Evolutionary conservation across 1,284 basidiomycete species (phyloP).

Genomic region (Amylostereum chailletii): DNA sequence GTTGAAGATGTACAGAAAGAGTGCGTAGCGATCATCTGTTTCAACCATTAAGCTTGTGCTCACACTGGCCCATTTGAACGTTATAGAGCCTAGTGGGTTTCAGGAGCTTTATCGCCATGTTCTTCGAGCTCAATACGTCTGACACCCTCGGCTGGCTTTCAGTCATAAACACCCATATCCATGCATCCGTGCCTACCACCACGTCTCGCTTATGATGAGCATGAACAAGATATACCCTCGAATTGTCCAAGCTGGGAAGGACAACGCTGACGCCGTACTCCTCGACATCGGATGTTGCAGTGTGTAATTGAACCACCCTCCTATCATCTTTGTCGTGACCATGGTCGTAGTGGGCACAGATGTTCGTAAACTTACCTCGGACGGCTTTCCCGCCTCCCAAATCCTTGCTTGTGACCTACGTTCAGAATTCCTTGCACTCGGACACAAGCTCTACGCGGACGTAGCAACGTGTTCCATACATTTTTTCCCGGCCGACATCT

Average conservation of each 20-base stretch:
- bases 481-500: conserved; percentile 18
- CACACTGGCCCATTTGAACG: not conserved
- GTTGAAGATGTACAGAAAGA: conserved; percentile 6
- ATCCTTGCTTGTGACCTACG: conserved; percentile 17
- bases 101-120: not conserved
- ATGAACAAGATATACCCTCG: conserved; percentile 9
- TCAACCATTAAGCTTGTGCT: not conserved
- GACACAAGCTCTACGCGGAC: conserved; percentile 16
- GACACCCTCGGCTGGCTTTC: not conserved
- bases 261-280: conserved; percentile 6
- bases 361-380: conserved; percentile 14
- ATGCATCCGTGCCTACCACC: conserved; percentile 14
- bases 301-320: conserved; percentile 5
- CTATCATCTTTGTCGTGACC: conserved; percentile 3
- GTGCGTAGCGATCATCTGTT: conserved; percentile 1
- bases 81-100: not conserved
- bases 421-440: conserved; percentile 15
- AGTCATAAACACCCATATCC: conserved; percentile 13
- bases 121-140: not conserved
- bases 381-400: conserved; percentile 14
- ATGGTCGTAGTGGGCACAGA: conserved; percentile 18
- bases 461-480: conserved; percentile 11
- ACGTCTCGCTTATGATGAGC: conserved; percentile 11
- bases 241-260: conserved; percentile 7
- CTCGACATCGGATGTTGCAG: conserved; percentile 18